A percentile compares a stretch with the other conserved stretches of the same genome.
phyloP scores from a whole-genome alignment of 345 rosid genomes.

The Hypericum perforatum region DNA sequence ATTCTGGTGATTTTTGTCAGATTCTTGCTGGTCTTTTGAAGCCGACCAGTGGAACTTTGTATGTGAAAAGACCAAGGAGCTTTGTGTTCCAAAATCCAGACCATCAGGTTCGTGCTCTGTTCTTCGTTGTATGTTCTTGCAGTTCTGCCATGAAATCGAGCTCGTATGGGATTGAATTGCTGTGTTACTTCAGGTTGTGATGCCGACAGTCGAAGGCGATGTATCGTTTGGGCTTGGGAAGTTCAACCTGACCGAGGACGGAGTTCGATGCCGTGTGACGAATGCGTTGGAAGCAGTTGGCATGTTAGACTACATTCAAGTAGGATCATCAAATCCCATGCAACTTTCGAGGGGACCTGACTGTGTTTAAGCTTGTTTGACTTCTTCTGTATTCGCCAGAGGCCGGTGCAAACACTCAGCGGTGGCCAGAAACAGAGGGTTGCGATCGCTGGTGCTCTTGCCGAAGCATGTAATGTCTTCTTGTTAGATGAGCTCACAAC shows the following conservation, averaged over 20 bases:
- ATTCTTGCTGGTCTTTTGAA: slow-evolving; percentile 77
- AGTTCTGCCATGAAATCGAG: not conserved
- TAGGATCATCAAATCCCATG: slow-evolving; percentile 12
- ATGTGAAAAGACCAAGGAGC: slow-evolving; percentile 61
- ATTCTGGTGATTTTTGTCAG: slow-evolving; percentile 29
- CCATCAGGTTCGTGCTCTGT: slow-evolving; percentile 55
- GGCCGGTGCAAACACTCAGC: slow-evolving; percentile 90
- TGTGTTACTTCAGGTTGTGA: slow-evolving; percentile 54
- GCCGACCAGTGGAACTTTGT: slow-evolving; percentile 52
- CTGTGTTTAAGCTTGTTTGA: not conserved
- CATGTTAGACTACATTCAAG: slow-evolving; percentile 58
- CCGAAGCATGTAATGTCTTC: slow-evolving; percentile 84
- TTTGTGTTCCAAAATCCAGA: slow-evolving; percentile 90
- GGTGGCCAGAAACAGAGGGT: slow-evolving; percentile 98
- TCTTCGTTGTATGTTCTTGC: not conserved
- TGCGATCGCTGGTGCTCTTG: slow-evolving; percentile 93
- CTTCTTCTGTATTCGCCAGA: slow-evolving; percentile 32
- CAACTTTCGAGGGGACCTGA: not conserved
- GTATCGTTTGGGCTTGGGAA: slow-evolving; percentile 93
- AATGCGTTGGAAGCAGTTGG: slow-evolving; percentile 69
- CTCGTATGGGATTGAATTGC: not conserved
- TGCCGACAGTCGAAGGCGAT: slow-evolving; percentile 96
- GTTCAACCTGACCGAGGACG: slow-evolving; percentile 38
- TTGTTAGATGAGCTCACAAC: slow-evolving; percentile 91
- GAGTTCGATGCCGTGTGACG: slow-evolving; percentile 56